These are phyloP conservation scores for Colletotrichum sp. DNA, from an alignment of 2,329 filamentous ascomycete species.

Conservation along the genomic window DNA sequence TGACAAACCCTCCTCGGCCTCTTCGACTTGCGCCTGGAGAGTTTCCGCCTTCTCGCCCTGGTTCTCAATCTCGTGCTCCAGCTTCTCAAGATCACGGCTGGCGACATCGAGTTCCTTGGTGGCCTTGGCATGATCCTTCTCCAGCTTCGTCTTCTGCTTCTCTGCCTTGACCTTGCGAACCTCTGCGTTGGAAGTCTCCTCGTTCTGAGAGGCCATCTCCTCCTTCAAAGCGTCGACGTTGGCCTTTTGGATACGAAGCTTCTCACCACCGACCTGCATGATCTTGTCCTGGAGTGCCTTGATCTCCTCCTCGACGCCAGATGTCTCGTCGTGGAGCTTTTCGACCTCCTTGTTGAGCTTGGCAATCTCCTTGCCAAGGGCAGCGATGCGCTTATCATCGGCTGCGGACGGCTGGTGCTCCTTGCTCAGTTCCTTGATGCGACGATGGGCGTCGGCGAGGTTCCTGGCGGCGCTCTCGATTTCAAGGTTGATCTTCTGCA, in stretches of 20 bases:
- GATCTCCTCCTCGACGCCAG: slow-evolving; percentile 90
- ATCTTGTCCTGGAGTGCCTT: slow-evolving; percentile 94
- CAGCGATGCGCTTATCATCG: slow-evolving; percentile 76
- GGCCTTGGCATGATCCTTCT: slow-evolving; percentile 81
- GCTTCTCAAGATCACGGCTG: slow-evolving; percentile 73
- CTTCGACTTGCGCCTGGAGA: slow-evolving; percentile 75
- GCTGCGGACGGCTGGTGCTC: slow-evolving; percentile 82
- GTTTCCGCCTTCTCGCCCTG: slow-evolving; percentile 79
- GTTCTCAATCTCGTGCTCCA: slow-evolving; percentile 79
- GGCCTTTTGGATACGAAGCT: slow-evolving; percentile 85
- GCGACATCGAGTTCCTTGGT: slow-evolving; percentile 79
- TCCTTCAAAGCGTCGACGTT: slow-evolving; percentile 90
- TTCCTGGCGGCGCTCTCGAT: slow-evolving; percentile 87
- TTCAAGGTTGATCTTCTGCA: slow-evolving; percentile 90
- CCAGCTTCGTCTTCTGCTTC: slow-evolving; percentile 87
- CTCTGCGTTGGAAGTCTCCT: slow-evolving; percentile 85
- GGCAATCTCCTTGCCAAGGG: slow-evolving; percentile 78
- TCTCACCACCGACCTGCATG: slow-evolving; percentile 96
- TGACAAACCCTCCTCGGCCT: slow-evolving; percentile 79
- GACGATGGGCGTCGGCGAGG: slow-evolving; percentile 80
- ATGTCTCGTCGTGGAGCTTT: slow-evolving; percentile 82
- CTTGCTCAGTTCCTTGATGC: slow-evolving; percentile 81
- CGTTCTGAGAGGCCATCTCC: slow-evolving; percentile 79
- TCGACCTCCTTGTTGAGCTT: slow-evolving; percentile 79
- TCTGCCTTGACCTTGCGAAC: slow-evolving; percentile 91